Conservation (phyloP, 73 alveolate species). For the Paramecium sonneborni region DNA sequence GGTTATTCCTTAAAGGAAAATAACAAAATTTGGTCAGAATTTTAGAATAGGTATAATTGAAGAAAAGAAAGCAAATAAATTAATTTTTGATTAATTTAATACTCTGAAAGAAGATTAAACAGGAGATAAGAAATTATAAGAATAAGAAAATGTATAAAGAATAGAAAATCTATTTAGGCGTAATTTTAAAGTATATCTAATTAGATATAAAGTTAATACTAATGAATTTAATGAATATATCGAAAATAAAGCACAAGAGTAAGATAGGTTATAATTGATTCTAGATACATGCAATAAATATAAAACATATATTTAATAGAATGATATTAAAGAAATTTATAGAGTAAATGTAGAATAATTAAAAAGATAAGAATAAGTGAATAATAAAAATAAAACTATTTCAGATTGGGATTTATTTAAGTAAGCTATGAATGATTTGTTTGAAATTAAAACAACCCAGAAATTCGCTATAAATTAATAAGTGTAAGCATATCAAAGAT, state of each 20-base stretch:
- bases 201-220: not conserved
- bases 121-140: conserved; percentile 26
- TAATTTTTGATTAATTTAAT: not conserved
- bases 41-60: not conserved
- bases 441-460: not conserved
- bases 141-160: conserved; percentile 40
- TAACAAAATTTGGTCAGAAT: conserved; percentile 30
- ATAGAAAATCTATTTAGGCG: not conserved
- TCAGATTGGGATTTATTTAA: not conserved
- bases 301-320: not conserved
- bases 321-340: not conserved
- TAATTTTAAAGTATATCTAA: conserved; percentile 6
- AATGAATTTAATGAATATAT: not conserved
- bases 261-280: not conserved
- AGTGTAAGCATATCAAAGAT: not conserved
- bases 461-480: not conserved
- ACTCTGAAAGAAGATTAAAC: conserved; percentile 17
- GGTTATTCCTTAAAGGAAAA: conserved; percentile 45
- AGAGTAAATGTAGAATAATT: not conserved
- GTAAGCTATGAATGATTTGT: conserved; percentile 22
- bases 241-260: not conserved
- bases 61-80: not conserved
- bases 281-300: not conserved
- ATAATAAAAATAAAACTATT: not conserved
- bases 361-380: not conserved